These are phyloP conservation scores for Diphasiastrum complanatum DNA, from an alignment of 83 land plant species.

Conservation along the genomic window DNA sequence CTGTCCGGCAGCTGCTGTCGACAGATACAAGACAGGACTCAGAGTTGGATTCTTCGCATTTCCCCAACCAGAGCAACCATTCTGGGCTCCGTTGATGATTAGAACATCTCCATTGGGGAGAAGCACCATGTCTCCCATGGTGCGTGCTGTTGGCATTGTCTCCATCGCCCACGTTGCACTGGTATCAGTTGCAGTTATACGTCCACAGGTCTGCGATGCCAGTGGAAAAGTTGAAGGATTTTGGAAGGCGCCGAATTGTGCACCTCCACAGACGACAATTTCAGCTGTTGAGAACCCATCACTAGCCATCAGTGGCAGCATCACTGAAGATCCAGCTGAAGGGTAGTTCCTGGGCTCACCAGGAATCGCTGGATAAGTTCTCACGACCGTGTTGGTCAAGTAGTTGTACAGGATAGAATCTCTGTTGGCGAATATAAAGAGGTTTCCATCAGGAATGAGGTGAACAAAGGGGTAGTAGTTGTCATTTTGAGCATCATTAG, in stretches of 20 bases:
- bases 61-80: not conserved
- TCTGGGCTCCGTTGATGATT: not conserved
- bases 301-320: not conserved
- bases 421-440: not conserved
- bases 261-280: not conserved
- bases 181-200: not conserved
- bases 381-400: not conserved
- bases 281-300: not conserved
- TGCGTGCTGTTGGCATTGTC: not conserved
- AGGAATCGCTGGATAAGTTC: not conserved
- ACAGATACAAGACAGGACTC: not conserved
- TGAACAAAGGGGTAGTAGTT: not conserved
- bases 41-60: not conserved
- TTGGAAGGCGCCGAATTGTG: not conserved
- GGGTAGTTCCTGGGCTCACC: not conserved
- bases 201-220: not conserved
- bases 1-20: not conserved
- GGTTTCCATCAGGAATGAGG: not conserved
- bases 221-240: not conserved
- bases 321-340: not conserved
- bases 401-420: too few species aligned
- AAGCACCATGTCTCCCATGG: not conserved
- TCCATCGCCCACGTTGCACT: not conserved
- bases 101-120: not conserved
- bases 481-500: not conserved